These are phyloP conservation scores for Ogataea paraovalis DNA, from an alignment of 805 yeast species.

Conservation along the genomic window DNA sequence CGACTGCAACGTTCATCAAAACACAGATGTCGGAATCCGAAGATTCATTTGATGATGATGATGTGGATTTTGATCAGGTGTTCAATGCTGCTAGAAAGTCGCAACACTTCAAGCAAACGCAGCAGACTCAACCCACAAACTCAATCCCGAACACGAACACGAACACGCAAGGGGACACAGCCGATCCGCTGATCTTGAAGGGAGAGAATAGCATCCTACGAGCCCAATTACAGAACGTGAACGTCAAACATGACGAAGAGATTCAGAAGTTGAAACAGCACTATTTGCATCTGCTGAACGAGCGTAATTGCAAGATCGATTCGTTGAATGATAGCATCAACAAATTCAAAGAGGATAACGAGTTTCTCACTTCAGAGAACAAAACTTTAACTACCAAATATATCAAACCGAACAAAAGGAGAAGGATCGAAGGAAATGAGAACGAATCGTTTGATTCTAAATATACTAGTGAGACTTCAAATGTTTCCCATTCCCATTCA, in stretches of 20 bases:
- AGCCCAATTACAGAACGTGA: slow-evolving; percentile 51
- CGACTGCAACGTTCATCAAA: too few relatives aligned
- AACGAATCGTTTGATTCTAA: slow-evolving; percentile 9
- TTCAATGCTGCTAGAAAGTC: slow-evolving; percentile 10
- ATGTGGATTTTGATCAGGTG: slow-evolving; percentile 26
- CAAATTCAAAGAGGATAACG: slow-evolving; percentile 49
- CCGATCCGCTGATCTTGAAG: slow-evolving; percentile 31
- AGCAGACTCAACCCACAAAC: not conserved
- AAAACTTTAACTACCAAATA: slow-evolving; percentile 29
- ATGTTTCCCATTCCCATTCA: not conserved
- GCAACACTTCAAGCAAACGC: slow-evolving; percentile 4
- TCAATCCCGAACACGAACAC: not conserved
- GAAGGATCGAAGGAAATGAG: slow-evolving; percentile 19
- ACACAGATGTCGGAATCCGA: slow-evolving; percentile 13
- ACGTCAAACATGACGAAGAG: slow-evolving; percentile 34
- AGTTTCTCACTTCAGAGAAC: slow-evolving; percentile 49
- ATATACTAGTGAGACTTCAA: not conserved
- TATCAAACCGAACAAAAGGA: slow-evolving; percentile 23
- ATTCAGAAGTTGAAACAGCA: slow-evolving; percentile 35
- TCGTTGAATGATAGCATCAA: slow-evolving; percentile 33
- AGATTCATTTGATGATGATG: slow-evolving; percentile 32
- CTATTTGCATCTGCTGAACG: slow-evolving; percentile 17
- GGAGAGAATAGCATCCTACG: slow-evolving; percentile 83
- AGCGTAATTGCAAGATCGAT: slow-evolving; percentile 21
- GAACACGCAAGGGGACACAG: slow-evolving; percentile 4